These are phyloP conservation scores for Haplosporangium gracile DNA, from an alignment of 192 early-diverging fungal species.

Conservation along the genomic window DNA sequence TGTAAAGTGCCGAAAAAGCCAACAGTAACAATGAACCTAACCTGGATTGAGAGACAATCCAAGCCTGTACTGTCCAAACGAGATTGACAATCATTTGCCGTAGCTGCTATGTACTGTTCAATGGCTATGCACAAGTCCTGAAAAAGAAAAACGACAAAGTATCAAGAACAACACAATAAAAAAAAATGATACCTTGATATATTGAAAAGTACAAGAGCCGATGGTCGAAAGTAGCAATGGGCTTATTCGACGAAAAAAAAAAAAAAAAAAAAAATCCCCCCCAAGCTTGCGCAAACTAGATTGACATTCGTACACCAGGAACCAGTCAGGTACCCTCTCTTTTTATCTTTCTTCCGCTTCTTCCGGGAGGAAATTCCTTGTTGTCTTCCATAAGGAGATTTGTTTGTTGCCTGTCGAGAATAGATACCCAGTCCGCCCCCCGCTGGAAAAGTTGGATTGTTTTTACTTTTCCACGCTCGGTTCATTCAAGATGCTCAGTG, in stretches of 20 bases:
- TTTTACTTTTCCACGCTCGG: slow-evolving; percentile 7
- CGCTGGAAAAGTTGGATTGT: not conserved
- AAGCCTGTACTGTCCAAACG: too few species aligned
- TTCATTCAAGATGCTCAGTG: not conserved
- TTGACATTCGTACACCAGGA: not conserved
- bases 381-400: not conserved
- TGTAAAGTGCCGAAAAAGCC: too few species aligned
- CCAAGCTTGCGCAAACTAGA: not conserved
- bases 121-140: too few species aligned
- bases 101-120: too few species aligned
- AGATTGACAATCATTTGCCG: too few species aligned
- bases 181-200: too few species aligned
- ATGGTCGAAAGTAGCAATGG: not conserved
- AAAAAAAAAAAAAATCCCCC: too few species aligned
- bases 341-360: not conserved
- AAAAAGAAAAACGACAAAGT: too few species aligned
- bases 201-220: too few species aligned
- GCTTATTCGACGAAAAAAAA: not conserved
- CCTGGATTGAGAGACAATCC: too few species aligned
- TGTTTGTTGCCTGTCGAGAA: not conserved
- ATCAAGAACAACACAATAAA: too few species aligned
- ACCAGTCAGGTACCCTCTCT: not conserved
- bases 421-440: not conserved
- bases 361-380: not conserved
- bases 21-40: too few species aligned